These are phyloP conservation scores for Aquilaria yunnanensis DNA, from an alignment of 345 rosid species.

Conservation along the genomic window DNA sequence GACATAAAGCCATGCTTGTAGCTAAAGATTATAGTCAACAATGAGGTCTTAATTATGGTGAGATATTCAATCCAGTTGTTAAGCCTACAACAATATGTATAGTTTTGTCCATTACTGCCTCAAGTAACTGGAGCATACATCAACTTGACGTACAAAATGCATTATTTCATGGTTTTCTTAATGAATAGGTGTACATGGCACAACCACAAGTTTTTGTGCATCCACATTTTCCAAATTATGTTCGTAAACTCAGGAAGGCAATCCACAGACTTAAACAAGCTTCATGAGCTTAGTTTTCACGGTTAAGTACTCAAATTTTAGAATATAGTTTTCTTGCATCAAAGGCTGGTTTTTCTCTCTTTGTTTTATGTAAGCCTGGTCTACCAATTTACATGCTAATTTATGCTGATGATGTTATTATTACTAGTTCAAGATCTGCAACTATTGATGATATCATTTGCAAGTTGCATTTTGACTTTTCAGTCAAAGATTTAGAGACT, in stretches of 20 bases:
- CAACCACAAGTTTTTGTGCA: no score
- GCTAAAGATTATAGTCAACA: no score
- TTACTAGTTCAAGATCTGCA: neutral
- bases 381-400: neutral
- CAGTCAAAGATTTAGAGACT: neutral
- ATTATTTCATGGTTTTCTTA: no score
- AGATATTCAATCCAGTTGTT: no score
- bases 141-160: no score
- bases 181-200: no score
- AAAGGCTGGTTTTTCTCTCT: neutral
- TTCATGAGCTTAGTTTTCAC: neutral
- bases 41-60: no score
- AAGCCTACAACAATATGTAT: no score
- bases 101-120: no score
- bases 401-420: neutral
- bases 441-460: neutral
- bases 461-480: neutral
- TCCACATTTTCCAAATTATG: neutral
- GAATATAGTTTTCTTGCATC: neutral
- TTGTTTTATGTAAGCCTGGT: neutral
- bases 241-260: neutral
- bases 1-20: no score
- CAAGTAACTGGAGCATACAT: no score
- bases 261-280: neutral
- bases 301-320: no score